Evolutionary conservation across 331 rosid genomes (phyloP).

Genomic region (Rosa hybrid): DNA sequence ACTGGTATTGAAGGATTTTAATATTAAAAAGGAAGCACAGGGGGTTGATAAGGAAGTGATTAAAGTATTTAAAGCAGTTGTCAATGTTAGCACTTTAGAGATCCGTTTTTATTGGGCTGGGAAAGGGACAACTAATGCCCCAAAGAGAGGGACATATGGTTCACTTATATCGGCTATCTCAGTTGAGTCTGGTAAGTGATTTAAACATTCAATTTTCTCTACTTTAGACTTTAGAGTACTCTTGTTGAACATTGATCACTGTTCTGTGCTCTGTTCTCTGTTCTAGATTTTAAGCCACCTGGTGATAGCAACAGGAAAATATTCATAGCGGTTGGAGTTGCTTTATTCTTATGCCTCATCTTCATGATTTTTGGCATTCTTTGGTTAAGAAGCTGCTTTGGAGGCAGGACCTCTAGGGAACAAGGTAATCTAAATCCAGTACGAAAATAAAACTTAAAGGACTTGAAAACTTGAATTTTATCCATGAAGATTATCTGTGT

Average conservation of each 20-base stretch:
- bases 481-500: no score
- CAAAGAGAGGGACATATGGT: slow-evolving; percentile 9
- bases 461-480: no score
- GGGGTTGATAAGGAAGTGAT: slow-evolving; percentile 26
- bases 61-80: slow-evolving; percentile 12
- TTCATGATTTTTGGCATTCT: slow-evolving; percentile 2
- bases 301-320: neutral
- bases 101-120: slow-evolving; percentile 23
- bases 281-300: slow-evolving; percentile 13
- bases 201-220: neutral
- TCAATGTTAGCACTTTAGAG: slow-evolving; percentile 12
- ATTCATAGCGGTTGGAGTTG: slow-evolving; percentile 4
- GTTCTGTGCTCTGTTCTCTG: neutral
- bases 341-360: slow-evolving; percentile 1
- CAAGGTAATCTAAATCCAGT: slow-evolving; percentile 1
- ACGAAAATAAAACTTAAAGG: no score
- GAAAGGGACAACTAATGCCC: slow-evolving; percentile 20
- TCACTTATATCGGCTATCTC: slow-evolving; percentile 22
- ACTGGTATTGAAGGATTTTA: slow-evolving; percentile 19
- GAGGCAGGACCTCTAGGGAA: neutral
- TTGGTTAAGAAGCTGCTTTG: slow-evolving; percentile 4
- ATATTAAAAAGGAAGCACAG: slow-evolving; percentile 15
- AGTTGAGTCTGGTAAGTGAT: slow-evolving; percentile 18
- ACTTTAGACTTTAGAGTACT: neutral
- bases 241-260: neutral